Base-by-base conservation (phyloP, 352 stramenopile species). In the Pythium aquatile region DNA sequence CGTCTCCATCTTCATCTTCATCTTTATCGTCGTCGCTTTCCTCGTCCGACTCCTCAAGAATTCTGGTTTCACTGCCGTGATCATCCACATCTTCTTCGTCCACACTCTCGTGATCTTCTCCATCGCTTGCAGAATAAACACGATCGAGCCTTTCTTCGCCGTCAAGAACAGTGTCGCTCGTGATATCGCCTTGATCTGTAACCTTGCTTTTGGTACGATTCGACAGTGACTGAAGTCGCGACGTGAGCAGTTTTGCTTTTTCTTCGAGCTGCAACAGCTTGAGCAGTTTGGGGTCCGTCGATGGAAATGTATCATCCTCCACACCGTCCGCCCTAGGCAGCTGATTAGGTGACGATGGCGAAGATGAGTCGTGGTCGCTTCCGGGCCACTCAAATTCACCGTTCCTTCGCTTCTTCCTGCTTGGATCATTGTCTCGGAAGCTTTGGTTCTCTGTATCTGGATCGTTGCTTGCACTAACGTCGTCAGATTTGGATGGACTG, bases 221-320 rank as follows among this genome's bases (percentile, higher is more conserved):
- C 42, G 26, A 59, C 8, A 74, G 57, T 2, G 33, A 32, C 42
- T 66, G 52, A 46, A 68, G 20, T 29, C 65, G 71, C 35, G 33
- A 33, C 26, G 68, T 57, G 2, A 72, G 54, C 11, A 13, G 3
- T 30, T 74, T 74, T 14, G 68, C 49, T 56, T 59, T 54, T 20
- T 62, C 51, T 33, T 68, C 54, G 7, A 75, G 53, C 9, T 47
- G 44, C 24, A 55, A 55, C 13, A 75, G 55, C 28, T 72, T 75
- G 24, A 48, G 37, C 40, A 74, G 30, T 53, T 66, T 63, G 11
- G 54, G 14, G 28, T 63, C 58, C 17, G 26, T 16, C 6, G n/a
- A 6, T 5, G 46, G 9, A 13, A 5, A 16, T 8, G 17, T 7
- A 28, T 6, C 20, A 2, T 28, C n/a, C 29, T 37, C 11, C 6